A percentile compares a stretch with the other conserved stretches of the same genome.
phyloP scores from a whole-genome alignment of 2,329 filamentous ascomycete genomes.

The Rhynchosporium agropyri region DNA sequence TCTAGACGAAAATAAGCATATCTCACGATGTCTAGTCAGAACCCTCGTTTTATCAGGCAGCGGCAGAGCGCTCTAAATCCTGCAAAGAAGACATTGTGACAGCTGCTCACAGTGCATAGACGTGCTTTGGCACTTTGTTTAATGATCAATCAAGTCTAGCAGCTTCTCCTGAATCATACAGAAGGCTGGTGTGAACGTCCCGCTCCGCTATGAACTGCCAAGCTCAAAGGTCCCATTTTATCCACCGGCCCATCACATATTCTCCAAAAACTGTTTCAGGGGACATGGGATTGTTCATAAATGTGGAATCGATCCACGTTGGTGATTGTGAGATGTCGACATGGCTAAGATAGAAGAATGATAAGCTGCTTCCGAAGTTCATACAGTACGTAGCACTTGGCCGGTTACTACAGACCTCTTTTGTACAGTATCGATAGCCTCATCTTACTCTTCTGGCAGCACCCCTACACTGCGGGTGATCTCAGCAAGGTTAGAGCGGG shows the following conservation, averaged over 20 bases:
- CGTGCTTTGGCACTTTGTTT: slow-evolving; percentile 7
- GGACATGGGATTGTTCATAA: slow-evolving; percentile 19
- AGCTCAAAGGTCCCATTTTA: slow-evolving; percentile 7
- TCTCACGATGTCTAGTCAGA: slow-evolving; percentile 1
- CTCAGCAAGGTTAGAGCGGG: slow-evolving; percentile 3
- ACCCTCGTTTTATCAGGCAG: slow-evolving; percentile 8
- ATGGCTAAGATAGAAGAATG: neutral
- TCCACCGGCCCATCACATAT: neutral
- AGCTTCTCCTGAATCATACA: slow-evolving; percentile 12
- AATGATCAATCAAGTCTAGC: slow-evolving; percentile 4
- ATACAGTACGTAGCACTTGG: neutral
- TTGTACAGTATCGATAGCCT: neutral
- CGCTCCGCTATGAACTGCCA: slow-evolving; percentile 15
- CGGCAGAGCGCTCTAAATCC: slow-evolving; percentile 14
- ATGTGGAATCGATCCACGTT: slow-evolving; percentile 10
- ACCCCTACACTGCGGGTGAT: slow-evolving; percentile 10
- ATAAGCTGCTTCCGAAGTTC: slow-evolving; percentile 8
- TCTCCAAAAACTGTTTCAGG: slow-evolving; percentile 12
- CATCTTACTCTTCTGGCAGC: slow-evolving; percentile 17
- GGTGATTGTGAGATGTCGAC: neutral
- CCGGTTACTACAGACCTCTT: neutral
- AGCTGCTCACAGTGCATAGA: neutral
- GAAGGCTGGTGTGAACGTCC: neutral
- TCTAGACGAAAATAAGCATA: slow-evolving; percentile 14
- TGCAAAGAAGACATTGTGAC: slow-evolving; percentile 13